Percentiles rank a stretch among this genome's conserved stretches.
Conservation (phyloP, 768 basidiomycete genomes). For the Hysterangium stoloniferum region DNA sequence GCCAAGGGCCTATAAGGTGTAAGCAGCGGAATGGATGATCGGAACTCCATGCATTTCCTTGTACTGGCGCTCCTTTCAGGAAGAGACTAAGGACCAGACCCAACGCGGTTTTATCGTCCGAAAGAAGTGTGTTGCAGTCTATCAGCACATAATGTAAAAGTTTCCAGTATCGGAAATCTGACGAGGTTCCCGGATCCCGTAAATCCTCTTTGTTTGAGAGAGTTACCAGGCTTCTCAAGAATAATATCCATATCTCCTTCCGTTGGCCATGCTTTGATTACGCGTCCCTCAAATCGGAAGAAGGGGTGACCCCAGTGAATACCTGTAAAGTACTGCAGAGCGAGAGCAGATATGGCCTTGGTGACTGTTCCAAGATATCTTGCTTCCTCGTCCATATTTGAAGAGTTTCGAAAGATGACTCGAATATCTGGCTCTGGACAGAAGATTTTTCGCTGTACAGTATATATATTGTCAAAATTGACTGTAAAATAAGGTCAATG, state of each 20-base stretch:
- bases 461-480: slow-evolving; percentile 1
- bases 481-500: slow-evolving; percentile 3
- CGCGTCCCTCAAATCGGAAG: background rate
- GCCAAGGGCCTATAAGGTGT: background rate
- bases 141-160: background rate
- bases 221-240: background rate
- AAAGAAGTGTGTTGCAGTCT: background rate
- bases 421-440: slow-evolving; percentile 1
- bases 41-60: background rate
- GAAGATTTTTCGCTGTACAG: slow-evolving; percentile 1
- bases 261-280: background rate
- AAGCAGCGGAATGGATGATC: slow-evolving; percentile 1
- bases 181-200: background rate
- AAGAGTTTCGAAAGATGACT: slow-evolving; percentile 5
- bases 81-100: background rate
- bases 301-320: background rate
- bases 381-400: background rate
- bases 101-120: background rate
- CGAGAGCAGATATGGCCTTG: slow-evolving; percentile 4
- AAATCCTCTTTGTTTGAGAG: background rate
- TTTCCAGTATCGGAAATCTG: slow-evolving; percentile 6
- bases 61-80: background rate
- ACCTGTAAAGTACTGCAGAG: slow-evolving; percentile 2
- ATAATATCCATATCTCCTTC: slow-evolving; percentile 5
- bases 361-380: background rate